Evolutionary conservation across 2,329 filamentous ascomycete species (phyloP).

Genomic region (Talaromyces sp.): DNA sequence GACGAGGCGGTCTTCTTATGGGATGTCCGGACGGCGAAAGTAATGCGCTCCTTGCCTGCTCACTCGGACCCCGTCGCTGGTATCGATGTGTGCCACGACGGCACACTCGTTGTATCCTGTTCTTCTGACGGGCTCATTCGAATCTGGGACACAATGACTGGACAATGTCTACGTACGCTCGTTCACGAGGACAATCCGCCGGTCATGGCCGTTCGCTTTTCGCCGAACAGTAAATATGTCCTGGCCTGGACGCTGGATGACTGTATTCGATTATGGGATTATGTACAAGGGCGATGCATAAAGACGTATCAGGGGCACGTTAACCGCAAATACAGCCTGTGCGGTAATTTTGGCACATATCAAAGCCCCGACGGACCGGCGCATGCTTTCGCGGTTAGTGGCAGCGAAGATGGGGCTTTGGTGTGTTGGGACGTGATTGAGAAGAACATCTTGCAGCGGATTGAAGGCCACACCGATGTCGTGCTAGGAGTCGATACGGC

Average conservation of each 20-base stretch:
- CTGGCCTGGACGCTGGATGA: slow-evolving; percentile 89
- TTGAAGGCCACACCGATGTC: slow-evolving; percentile 55
- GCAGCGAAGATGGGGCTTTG: slow-evolving; percentile 82
- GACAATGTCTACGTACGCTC: slow-evolving; percentile 89
- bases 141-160: slow-evolving; percentile 93
- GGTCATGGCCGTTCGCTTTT: slow-evolving; percentile 88
- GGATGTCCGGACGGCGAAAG: slow-evolving; percentile 82
- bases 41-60: slow-evolving; percentile 88
- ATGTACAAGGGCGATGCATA: slow-evolving; percentile 81
- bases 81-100: slow-evolving; percentile 89
- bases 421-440: slow-evolving; percentile 86
- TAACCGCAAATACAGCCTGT: slow-evolving; percentile 81
- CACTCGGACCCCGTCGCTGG: slow-evolving; percentile 93
- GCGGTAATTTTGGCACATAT: slow-evolving; percentile 74
- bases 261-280: slow-evolving; percentile 90
- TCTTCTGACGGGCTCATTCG: slow-evolving; percentile 87
- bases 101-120: slow-evolving; percentile 86
- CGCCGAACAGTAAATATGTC: slow-evolving; percentile 89
- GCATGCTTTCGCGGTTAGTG: slow-evolving; percentile 68
- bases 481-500: slow-evolving; percentile 60
- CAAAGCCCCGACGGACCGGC: slow-evolving; percentile 34
- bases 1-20: slow-evolving; percentile 96
- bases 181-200: slow-evolving; percentile 92
- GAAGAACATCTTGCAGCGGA: slow-evolving; percentile 73
- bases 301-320: slow-evolving; percentile 95